Evolutionary conservation across 2,329 filamentous ascomycete genomes (phyloP), one percentile per base, ranked within the genome.

Genomic region (Pseudopyrenochaeta lycopersici): DNA sequence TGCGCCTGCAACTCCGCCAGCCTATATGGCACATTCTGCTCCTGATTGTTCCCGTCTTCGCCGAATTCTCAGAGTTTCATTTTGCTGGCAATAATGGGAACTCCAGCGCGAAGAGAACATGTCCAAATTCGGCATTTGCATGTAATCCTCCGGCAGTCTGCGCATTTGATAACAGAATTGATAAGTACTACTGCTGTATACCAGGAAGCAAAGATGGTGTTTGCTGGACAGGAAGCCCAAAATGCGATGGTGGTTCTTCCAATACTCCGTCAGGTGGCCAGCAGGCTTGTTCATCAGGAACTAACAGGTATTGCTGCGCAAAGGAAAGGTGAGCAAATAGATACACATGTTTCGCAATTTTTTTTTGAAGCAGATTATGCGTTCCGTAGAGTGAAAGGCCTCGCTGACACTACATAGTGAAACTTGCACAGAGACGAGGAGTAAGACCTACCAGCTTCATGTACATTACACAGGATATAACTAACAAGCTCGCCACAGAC

Each of bases 151-250:
- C 62, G 1, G 35, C 40, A 7, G 51, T 60, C 10, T 68, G 64
- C 48, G 55, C 52, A n/a, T 59, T 55, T 42, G 65, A 62, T 7
- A 45, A 15, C 12, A 29, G 52, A 3, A 48, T 51, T 12, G 35
- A 60, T 20, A 60, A 66, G 29, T 60, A 48, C 23, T 68, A 66
- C 38, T 68, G 66, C 49, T 67, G 66, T 29, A 51, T 31, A 7
- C 39, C 58, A 11, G 63, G 54, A 4, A 31, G 42, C 5, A 21
- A 40, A 17, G 57, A 60, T 29, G 54, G 52, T 1, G 56, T 68
- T 0, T 68, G 63, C 46, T 67, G 62, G 58, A 49, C 41, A 21
- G 42, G 30, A 9, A 54, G 48, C 14, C 23, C 47, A 7, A 40
- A 29, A n/a, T 55, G 48, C 5, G 56, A 58, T 18, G 54, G 59